phyloP scores from a whole-genome alignment of 345 rosid species.

The Arabidopsis suecica region DNA sequence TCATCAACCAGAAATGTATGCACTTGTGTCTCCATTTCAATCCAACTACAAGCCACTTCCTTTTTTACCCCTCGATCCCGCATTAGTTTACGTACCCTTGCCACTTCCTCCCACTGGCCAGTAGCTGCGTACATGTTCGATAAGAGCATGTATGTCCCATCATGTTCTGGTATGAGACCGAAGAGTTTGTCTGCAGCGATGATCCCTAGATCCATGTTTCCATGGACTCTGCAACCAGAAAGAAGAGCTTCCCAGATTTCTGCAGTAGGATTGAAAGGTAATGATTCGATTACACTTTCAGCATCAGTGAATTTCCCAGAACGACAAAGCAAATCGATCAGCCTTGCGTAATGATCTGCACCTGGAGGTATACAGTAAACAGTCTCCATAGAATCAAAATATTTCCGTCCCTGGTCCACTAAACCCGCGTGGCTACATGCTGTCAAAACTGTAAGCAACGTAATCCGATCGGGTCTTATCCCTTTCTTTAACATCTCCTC shows the following conservation, averaged over 20 bases:
- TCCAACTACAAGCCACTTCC: conserved; percentile 50
- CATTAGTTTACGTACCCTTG: conserved; percentile 48
- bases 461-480: conserved; percentile 47
- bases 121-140: conserved; percentile 47
- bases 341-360: conserved; percentile 49
- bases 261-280: conserved; percentile 45
- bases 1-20: conserved; percentile 47
- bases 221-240: conserved; percentile 47
- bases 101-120: conserved; percentile 45
- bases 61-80: conserved; percentile 48
- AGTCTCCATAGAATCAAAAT: conserved; percentile 43
- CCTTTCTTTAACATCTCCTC: conserved; percentile 49
- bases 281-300: conserved; percentile 32
- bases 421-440: conserved; percentile 51
- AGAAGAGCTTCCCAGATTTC: conserved; percentile 52
- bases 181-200: conserved; percentile 47
- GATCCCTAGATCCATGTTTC: conserved; percentile 51
- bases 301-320: conserved; percentile 49
- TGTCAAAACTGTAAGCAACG: conserved; percentile 47
- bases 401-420: conserved; percentile 42
- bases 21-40: conserved; percentile 41
- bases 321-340: conserved; percentile 46
- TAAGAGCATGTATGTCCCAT: conserved; percentile 49
- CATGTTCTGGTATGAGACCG: conserved; percentile 47
- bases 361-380: conserved; percentile 39